These are phyloP conservation scores for Solanum hybrid DNA, from an alignment of 305 asterid genomes.

Conservation along the genomic window DNA sequence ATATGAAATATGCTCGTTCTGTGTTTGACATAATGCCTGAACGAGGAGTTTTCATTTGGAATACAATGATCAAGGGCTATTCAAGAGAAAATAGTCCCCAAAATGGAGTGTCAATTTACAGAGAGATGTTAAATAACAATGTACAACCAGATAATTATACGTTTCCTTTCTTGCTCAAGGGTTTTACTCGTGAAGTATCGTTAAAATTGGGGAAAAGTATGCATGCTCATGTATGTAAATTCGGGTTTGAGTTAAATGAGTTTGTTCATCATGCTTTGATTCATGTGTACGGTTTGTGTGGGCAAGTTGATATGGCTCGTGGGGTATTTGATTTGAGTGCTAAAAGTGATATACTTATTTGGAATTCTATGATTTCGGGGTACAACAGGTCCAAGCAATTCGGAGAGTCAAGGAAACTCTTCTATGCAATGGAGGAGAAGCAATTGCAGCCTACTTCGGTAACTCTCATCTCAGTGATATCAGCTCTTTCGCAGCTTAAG, in stretches of 20 bases:
- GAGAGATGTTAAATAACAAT: slow-evolving; percentile 16
- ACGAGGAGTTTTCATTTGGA: slow-evolving; percentile 21
- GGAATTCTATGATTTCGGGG: slow-evolving; percentile 25
- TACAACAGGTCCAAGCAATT: slow-evolving; percentile 9
- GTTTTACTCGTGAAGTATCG: slow-evolving; percentile 9
- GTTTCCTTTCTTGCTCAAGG: slow-evolving; percentile 26
- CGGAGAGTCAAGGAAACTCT: slow-evolving; percentile 12
- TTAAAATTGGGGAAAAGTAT: slow-evolving; percentile 7
- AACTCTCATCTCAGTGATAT: slow-evolving; percentile 20
- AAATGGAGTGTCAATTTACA: slow-evolving; percentile 11
- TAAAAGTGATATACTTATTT: slow-evolving; percentile 5
- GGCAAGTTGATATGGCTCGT: slow-evolving; percentile 15
- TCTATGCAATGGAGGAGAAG: slow-evolving; percentile 19
- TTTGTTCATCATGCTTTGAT: slow-evolving; percentile 17
- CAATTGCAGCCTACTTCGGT: slow-evolving; percentile 14
- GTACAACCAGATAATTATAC: slow-evolving; percentile 20
- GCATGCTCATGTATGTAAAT: slow-evolving; percentile 22
- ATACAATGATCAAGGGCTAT: slow-evolving; percentile 24
- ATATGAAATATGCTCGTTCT: slow-evolving; percentile 12
- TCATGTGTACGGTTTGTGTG: slow-evolving; percentile 12
- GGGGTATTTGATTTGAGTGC: slow-evolving; percentile 15
- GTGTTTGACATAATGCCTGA: slow-evolving; percentile 23
- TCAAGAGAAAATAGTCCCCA: slow-evolving; percentile 5
- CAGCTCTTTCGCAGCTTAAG: slow-evolving; percentile 22
- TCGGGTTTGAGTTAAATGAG: slow-evolving; percentile 20